Percentiles rank a stretch among this genome's conserved stretches.
These are phyloP conservation scores for Termitomyces sp. DNA, from an alignment of 768 basidiomycete genomes.

Conservation along the genomic window DNA sequence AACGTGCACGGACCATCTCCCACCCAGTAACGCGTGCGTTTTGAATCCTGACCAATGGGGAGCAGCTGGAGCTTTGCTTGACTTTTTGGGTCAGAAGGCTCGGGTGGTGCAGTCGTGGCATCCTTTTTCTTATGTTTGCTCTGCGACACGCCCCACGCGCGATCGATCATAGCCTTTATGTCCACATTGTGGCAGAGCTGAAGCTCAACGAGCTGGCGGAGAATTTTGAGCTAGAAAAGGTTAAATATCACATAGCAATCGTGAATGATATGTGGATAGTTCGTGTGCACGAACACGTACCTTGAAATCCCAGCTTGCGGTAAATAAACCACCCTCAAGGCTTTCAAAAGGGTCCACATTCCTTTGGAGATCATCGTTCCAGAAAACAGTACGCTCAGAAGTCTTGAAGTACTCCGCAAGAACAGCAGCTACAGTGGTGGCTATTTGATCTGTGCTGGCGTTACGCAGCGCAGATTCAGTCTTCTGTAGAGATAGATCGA, in stretches of 20 bases:
- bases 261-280: slow-evolving; percentile 4
- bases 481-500: slow-evolving; percentile 22
- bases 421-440: slow-evolving; percentile 63
- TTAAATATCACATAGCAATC: slow-evolving; percentile 11
- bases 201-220: slow-evolving; percentile 82
- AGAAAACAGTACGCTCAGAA: slow-evolving; percentile 72
- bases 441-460: slow-evolving; percentile 75
- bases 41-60: slow-evolving; percentile 74
- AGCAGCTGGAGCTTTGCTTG: slow-evolving; percentile 58
- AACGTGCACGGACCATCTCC: slow-evolving; percentile 78
- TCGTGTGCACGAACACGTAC: slow-evolving; percentile 34
- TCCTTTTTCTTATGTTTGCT: slow-evolving; percentile 84
- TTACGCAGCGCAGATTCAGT: slow-evolving; percentile 27
- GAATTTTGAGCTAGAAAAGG: slow-evolving; percentile 61
- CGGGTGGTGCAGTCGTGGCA: slow-evolving; percentile 45
- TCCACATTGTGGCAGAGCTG: slow-evolving; percentile 67
- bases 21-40: slow-evolving; percentile 80
- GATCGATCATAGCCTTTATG: slow-evolving; percentile 71
- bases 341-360: slow-evolving; percentile 73
- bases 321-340: slow-evolving; percentile 70
- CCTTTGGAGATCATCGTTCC: slow-evolving; percentile 61
- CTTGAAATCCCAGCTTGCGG: slow-evolving; percentile 78
- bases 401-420: slow-evolving; percentile 70
- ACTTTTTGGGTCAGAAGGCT: slow-evolving; percentile 58
- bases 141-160: slow-evolving; percentile 81